Evolutionary conservation across 2,329 filamentous ascomycete genomes (phyloP).

Genomic region (Huntiella omanensis): DNA sequence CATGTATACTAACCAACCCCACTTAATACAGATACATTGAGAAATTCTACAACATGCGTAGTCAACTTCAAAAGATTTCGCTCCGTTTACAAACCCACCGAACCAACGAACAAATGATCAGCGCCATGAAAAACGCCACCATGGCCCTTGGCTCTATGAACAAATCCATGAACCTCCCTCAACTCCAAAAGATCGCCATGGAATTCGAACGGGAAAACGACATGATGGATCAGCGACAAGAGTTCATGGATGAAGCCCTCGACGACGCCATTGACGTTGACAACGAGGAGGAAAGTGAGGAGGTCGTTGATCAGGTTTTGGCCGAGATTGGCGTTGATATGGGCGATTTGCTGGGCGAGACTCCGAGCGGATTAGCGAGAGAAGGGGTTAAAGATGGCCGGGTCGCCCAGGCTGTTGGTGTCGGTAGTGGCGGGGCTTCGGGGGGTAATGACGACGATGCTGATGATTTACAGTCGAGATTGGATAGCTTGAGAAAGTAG

Average conservation of each 20-base stretch:
- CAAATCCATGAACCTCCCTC: slow-evolving; percentile 88
- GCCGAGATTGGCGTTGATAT: slow-evolving; percentile 95
- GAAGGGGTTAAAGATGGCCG: slow-evolving; percentile 57
- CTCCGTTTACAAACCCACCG: slow-evolving; percentile 92
- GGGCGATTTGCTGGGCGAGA: slow-evolving; percentile 61
- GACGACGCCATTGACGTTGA: slow-evolving; percentile 86
- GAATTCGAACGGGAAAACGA: slow-evolving; percentile 98
- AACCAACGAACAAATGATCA: slow-evolving; percentile 99
- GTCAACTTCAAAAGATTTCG: slow-evolving; percentile 89
- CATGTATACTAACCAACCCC: not conserved
- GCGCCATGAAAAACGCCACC: slow-evolving; percentile 96
- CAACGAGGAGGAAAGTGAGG: slow-evolving; percentile 88
- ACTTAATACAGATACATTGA: slow-evolving; percentile 54
- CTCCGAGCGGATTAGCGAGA: slow-evolving; percentile 43
- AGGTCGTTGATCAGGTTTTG: slow-evolving; percentile 88
- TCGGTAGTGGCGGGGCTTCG: slow-evolving; percentile 19
- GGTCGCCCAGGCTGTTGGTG: slow-evolving; percentile 74
- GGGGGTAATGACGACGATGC: slow-evolving; percentile 49
- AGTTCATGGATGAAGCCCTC: slow-evolving; percentile 99
- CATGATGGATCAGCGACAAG: slow-evolving; percentile 96
- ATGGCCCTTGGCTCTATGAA: slow-evolving; percentile 93
- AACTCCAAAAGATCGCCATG: slow-evolving; percentile 91
- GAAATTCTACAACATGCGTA: slow-evolving; percentile 97
- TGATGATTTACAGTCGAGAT: slow-evolving; percentile 80
- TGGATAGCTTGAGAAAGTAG: slow-evolving; percentile 63